Percentiles rank a stretch among this genome's conserved stretches.
Conservation (phyloP, 1,139 yeast species). For the Dujonia santamariae region DNA sequence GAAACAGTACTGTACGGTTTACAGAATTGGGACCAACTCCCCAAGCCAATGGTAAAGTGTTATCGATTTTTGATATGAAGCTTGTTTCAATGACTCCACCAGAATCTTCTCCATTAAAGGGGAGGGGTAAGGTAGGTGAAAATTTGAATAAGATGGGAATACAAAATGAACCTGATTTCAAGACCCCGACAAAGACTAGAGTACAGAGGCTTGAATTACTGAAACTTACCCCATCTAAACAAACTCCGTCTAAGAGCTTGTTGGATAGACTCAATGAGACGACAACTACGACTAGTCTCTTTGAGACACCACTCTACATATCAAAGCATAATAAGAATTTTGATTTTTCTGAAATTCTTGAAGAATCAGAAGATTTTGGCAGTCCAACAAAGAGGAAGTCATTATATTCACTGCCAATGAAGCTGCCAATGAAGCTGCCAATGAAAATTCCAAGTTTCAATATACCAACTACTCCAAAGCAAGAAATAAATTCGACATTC, state of each 20-base stretch:
- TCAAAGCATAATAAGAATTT: constrained; percentile 23
- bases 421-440: neutral
- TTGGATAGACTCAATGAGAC: neutral
- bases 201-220: constrained; percentile 11
- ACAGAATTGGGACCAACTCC: constrained; percentile 73
- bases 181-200: constrained; percentile 32
- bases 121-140: neutral
- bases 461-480: neutral
- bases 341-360: constrained; percentile 12
- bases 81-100: constrained; percentile 35
- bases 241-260: constrained; percentile 1
- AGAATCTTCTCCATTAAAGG: constrained; percentile 37
- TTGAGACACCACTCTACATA: constrained; percentile 35
- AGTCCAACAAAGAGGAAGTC: neutral
- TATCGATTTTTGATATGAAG: constrained; percentile 60
- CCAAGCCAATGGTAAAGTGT: constrained; percentile 64
- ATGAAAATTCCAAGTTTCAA: neutral
- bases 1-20: neutral
- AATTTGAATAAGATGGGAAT: constrained; percentile 9
- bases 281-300: neutral
- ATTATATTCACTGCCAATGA: neutral
- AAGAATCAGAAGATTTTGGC: neutral
- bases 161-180: constrained; percentile 20
- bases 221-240: constrained; percentile 13
- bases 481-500: constrained; percentile 14